Evolutionary conservation across 805 yeast species (phyloP).

Genomic region (Sungouiella blattae): DNA sequence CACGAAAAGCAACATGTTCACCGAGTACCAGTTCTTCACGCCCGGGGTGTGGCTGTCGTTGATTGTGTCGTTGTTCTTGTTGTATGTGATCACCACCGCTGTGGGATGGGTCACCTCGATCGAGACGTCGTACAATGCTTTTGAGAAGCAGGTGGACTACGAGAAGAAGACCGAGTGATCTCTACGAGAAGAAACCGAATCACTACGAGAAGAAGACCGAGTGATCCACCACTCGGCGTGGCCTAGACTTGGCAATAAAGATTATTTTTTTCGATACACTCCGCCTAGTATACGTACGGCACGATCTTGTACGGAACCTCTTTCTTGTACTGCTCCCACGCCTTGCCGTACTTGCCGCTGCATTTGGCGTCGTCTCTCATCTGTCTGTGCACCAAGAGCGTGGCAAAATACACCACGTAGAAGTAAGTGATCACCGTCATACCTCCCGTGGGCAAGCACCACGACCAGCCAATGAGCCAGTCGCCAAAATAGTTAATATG

Average conservation of each 20-base stretch:
- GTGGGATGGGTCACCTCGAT: constrained; percentile 67
- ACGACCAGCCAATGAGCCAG: constrained; percentile 85
- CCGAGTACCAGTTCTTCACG: constrained; percentile 66
- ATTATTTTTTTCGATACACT: too few species aligned
- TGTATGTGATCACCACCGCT: constrained; percentile 57
- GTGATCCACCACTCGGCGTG: too few species aligned
- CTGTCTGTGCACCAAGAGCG: constrained; percentile 83
- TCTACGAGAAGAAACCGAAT: too few species aligned
- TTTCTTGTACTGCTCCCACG: constrained; percentile 80
- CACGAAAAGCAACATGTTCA: constrained; percentile 43
- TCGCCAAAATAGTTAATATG: constrained; percentile 96
- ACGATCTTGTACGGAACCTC: constrained; percentile 85
- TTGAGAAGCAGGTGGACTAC: constrained; percentile 63
- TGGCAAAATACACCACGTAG: constrained; percentile 78
- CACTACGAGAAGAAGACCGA: too few species aligned
- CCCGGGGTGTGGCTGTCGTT: constrained; percentile 79
- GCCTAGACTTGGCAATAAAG: too few species aligned
- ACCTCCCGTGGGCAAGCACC: constrained; percentile 90
- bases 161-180: constrained; percentile 42
- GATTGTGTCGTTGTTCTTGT: constrained; percentile 59
- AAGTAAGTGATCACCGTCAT: constrained; percentile 82
- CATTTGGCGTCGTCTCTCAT: constrained; percentile 90
- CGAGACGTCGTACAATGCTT: constrained; percentile 76
- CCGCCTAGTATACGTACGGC: constrained; percentile 78
- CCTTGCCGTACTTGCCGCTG: constrained; percentile 74